Base-by-base conservation (phyloP, 1,139 yeast genomes). In the Debaryomycetaceae sp. region DNA sequence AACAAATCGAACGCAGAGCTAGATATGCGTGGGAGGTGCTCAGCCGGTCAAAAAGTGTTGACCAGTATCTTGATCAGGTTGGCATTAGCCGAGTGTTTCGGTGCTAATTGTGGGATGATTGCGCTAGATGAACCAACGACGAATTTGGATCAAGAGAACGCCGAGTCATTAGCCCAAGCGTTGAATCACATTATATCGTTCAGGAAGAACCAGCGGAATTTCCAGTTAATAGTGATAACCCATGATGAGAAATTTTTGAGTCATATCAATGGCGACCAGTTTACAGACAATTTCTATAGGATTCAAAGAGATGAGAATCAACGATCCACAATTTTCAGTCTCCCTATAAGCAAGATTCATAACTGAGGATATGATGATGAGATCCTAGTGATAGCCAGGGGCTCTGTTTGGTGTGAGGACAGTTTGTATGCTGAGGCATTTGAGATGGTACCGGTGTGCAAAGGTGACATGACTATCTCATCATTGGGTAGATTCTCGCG, bases 101-200 rank as follows among this genome's bases (percentile, higher is more conserved):
- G 99, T 6, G 78, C 83, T 1, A 89, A 87, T 59, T 93, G 97
- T 69, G 99, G 99, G 42, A 85, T 93, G 60, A 88, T 95, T 55
- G 96, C 98, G 0, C 72, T 95, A 38, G 99, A 95, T 66, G 99
- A 95, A 66, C 99, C 99, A 6, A 95, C 99, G 0, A 95, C 99
- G 0, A 95, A 95, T 56, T 73, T 95, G 50, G 99, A 95, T 65
- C 81, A 80, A 46, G 97, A 87, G 46, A 95, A 95, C 60, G 82
- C 91, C 42, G 95, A 87, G 55, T 83, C 96, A 24, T 76, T 95
- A 48, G 99, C 98, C 0, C 79, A 76, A 52, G 85, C 97, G 1
- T 71, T 95, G 52, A 81, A 84, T 50, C 77, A 76, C 46, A 87
- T 95, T 46, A 88, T 95, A 50, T 84, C 83, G 42, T 68, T 82